Evolutionary conservation across 352 stramenopile genomes (phyloP), one percentile per base, ranked within the genome.

Genomic region (Phytophthora boehmeriae): DNA sequence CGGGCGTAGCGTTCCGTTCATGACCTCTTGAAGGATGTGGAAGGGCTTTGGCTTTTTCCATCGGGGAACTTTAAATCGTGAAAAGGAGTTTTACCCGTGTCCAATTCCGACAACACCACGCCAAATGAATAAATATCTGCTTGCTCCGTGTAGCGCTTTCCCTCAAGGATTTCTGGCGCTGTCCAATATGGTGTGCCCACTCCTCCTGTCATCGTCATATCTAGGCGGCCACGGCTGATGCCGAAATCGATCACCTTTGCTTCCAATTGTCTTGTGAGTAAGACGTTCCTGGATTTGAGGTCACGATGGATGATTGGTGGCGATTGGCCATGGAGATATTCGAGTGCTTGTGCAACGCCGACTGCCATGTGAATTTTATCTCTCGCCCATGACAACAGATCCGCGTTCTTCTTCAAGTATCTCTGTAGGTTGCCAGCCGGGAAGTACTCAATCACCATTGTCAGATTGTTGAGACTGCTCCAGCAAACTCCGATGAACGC

Each of bases 51-150:
- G n/a, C 47, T 35, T 66, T 54, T 61, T 0, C 52, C 57, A 6
- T 61, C 34, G 0, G 36, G 22, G 3, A 38, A 48, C 11, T 58
- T 30, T 28, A 45, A 65, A 49, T 69, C 59, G 45, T 73, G 50
- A 48, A 55, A 75, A 16, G 67, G 62, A 25, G 62, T 48, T 11
- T 71, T 69, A 36, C 62, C 66, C 11, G 76, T 80, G 49, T 86
- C 76, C 13, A 86, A 8, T 42, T 86, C 76, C 0, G 71, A 69
- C 2, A 86, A 38, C 20, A 86, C 45, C 13, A 90, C 76, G 9
- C 81, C 82, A 54, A 88, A 88, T 11, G 75, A 83, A 63, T 89
- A 92, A 9, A 92, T 76, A 46, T 92, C 83, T 6, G 78, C 71
- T 46, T 82, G 78, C 30, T 86, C 72, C 11, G 70, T 71, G 64